A percentile compares a stretch with the other conserved stretches of the same genome.
These are phyloP conservation scores for Mycena crocata DNA, from an alignment of 768 basidiomycete genomes.

Conservation along the genomic window DNA sequence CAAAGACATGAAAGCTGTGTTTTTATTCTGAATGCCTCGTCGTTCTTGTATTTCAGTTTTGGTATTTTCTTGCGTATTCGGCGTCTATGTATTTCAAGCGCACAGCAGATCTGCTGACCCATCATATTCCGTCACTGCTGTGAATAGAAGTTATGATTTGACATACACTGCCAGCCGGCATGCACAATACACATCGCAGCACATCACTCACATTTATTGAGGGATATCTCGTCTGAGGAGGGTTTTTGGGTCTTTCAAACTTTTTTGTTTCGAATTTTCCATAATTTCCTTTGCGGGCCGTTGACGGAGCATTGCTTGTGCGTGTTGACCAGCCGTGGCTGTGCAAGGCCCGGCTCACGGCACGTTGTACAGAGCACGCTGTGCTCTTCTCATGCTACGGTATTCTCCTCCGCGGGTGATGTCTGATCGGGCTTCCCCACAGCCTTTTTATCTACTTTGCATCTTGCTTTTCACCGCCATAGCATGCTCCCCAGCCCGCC, in stretches of 20 bases:
- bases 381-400: too few relatives aligned
- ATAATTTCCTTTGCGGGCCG: conserved; percentile 16
- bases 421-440: too few relatives aligned
- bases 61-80: too few relatives aligned
- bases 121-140: not conserved
- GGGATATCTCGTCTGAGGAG: not conserved
- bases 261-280: not conserved
- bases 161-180: too few relatives aligned
- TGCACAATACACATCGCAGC: too few relatives aligned
- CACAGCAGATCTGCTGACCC: not conserved
- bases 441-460: not conserved
- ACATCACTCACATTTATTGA: too few relatives aligned
- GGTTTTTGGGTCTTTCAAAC: not conserved
- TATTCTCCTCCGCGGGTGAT: too few relatives aligned
- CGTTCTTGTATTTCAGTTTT: too few relatives aligned
- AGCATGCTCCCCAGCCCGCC: not conserved
- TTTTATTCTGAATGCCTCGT: too few relatives aligned
- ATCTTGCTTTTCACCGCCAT: not conserved
- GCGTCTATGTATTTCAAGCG: not conserved
- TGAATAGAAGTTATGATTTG: too few relatives aligned
- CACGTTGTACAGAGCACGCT: not conserved
- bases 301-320: not conserved
- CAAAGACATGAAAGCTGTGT: too few relatives aligned
- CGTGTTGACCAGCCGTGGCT: not conserved
- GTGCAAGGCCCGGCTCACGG: too few relatives aligned